Percentiles rank a stretch among this genome's conserved stretches.
Evolutionary conservation across 1,139 yeast genomes (phyloP).

Genomic region (Magnusiomyces suaveolens): DNA sequence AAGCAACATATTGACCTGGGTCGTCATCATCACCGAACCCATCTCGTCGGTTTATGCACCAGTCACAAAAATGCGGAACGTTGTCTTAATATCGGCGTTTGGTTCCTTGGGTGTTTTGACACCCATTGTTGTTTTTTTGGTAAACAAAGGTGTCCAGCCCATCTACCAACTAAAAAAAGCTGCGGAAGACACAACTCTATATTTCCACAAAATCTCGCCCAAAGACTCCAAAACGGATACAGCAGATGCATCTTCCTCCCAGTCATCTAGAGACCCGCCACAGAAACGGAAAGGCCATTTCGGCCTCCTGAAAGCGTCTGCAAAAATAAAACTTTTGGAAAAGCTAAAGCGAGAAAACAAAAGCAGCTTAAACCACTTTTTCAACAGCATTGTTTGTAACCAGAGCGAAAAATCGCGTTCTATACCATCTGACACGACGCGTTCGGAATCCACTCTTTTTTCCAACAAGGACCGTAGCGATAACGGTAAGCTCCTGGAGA

Average conservation of each 20-base stretch:
- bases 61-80: conserved; percentile 49
- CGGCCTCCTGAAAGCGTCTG: too few relatives aligned
- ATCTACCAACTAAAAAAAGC: conserved; percentile 73
- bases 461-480: background rate
- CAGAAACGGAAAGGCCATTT: too few relatives aligned
- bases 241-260: background rate
- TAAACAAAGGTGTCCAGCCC: conserved; percentile 80
- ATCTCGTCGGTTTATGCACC: conserved; percentile 54
- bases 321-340: too few relatives aligned
- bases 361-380: background rate
- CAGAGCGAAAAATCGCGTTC: background rate
- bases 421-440: background rate
- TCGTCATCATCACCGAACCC: conserved; percentile 62
- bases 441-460: background rate
- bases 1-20: conserved; percentile 53
- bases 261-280: too few relatives aligned
- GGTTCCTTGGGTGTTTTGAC: conserved; percentile 73
- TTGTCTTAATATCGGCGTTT: conserved; percentile 67
- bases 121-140: conserved; percentile 65
- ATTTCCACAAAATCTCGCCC: conserved; percentile 9
- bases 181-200: conserved; percentile 48
- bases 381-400: background rate
- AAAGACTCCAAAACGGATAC: background rate
- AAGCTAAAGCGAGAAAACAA: too few relatives aligned
- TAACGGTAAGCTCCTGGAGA: background rate